phyloP scores from a whole-genome alignment of 495 filamentous ascomycete genomes.

The Penicillium goetzii region DNA sequence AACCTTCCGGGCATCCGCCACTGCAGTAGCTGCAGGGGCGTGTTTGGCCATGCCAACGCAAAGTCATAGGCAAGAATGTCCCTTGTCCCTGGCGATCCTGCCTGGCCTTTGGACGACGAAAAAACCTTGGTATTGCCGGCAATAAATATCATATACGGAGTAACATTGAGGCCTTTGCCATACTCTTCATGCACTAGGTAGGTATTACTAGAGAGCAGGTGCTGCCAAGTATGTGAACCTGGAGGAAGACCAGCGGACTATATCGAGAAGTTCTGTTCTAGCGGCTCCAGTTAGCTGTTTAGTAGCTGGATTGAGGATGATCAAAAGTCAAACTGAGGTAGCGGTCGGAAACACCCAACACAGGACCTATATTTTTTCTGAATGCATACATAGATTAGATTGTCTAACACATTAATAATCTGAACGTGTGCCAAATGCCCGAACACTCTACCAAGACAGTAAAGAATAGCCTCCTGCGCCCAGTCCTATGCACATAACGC shows the following conservation, averaged over 20 bases:
- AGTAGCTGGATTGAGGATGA: neutral
- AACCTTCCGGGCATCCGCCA: neutral
- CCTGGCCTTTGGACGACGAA: neutral
- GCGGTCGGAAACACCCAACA: too few species aligned
- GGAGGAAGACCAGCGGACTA: neutral
- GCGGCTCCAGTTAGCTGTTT: neutral
- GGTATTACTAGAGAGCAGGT: too few species aligned
- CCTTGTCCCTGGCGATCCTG: neutral
- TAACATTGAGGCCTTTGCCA: too few species aligned
- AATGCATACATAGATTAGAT: neutral
- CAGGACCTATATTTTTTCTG: too few species aligned
- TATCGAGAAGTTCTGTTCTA: neutral
- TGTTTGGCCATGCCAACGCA: neutral
- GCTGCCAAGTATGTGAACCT: neutral
- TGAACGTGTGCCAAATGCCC: too few species aligned
- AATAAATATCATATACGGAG: too few species aligned
- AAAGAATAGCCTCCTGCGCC: too few species aligned
- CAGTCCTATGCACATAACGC: too few species aligned
- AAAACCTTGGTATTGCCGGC: neutral
- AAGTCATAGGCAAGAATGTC: neutral
- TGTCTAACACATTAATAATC: neutral
- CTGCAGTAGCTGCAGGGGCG: neutral
- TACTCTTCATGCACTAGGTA: too few species aligned
- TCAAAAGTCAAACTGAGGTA: neutral
- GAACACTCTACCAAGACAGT: too few species aligned